Evolutionary conservation across 2,329 filamentous ascomycete species (phyloP), one percentile per base, ranked within the genome.

Genomic region (Clonostachys byssicola): DNA sequence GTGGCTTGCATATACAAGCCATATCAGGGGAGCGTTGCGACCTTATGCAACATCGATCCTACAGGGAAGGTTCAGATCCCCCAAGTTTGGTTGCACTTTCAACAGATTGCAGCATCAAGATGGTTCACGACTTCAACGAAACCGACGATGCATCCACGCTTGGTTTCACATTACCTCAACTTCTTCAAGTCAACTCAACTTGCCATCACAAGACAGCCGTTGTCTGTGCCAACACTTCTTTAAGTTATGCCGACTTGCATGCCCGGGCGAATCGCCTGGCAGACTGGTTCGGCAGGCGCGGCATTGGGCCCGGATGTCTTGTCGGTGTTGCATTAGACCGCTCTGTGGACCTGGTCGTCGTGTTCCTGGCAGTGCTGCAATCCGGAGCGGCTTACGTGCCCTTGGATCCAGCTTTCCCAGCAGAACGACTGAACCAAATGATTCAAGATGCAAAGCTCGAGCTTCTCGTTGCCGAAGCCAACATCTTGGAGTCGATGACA

Each of bases 361-460:
- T 46, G 6, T 36, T 56, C 34, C 44, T 56, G 38, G 53, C 49
- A 6, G 45, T 54, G 7, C 18, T 50, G 17, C 52, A 54, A 35
- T 17, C 47, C 6, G 53, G 53, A 9, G 53, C 53, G 14, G 51
- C 49, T 7, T 56, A 51, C 39, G 44, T 56, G 40, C 52, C 52
- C 20, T 47, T 54, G 9, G 54, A 54, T 17, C 47, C 51, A 12
- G 45, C 46, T 14, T 44, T 56, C 17, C 54, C 54, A 8, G 36
- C 46, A 34, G 48, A 52, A 20, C 54, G 54, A 8, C 45, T 56
- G 12, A 30, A 41, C 30, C 50, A 50, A 23, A 54, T 56, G 52
- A 35, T 56, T 38, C 35, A 46, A n/a, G 51, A 53, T 42, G 47
- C 51, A 12, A 12, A 12, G 13, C 53, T 50, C 2, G 49, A 47